Evolutionary conservation across 768 basidiomycete genomes (phyloP).

Genomic region (Krasilnikovozyma curviuscula): DNA sequence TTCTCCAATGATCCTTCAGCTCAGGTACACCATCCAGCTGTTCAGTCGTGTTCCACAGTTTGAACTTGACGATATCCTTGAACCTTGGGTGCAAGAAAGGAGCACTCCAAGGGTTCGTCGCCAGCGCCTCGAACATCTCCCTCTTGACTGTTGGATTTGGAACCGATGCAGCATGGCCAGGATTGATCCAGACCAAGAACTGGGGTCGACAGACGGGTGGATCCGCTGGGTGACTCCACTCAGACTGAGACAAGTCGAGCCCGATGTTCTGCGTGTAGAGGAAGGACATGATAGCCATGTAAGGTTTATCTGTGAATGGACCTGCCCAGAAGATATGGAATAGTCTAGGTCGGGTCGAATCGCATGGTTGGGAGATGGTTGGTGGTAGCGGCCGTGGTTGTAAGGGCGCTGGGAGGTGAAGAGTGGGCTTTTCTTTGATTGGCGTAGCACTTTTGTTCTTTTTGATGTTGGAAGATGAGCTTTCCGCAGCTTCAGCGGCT

Average conservation of each 20-base stretch:
- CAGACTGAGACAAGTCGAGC: constrained; percentile 37
- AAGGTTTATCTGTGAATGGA: constrained; percentile 95
- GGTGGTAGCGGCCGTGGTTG: constrained; percentile 38
- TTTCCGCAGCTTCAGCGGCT: constrained; percentile 16
- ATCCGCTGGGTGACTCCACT: constrained; percentile 33
- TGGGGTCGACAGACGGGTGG: constrained; percentile 56
- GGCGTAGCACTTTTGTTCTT: neutral
- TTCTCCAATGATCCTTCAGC: constrained; percentile 74
- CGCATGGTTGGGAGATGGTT: constrained; percentile 46
- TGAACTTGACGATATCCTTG: constrained; percentile 80
- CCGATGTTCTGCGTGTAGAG: constrained; percentile 88
- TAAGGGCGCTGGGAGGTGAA: constrained; percentile 34
- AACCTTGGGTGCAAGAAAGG: constrained; percentile 88
- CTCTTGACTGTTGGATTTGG: constrained; percentile 61
- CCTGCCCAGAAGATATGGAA: constrained; percentile 99
- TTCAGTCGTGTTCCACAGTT: constrained; percentile 95
- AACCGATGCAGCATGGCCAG: constrained; percentile 78
- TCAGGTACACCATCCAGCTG: constrained; percentile 83
- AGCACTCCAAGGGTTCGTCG: constrained; percentile 70
- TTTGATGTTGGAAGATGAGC: neutral
- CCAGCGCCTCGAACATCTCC: constrained; percentile 69
- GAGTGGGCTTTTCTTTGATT: neutral
- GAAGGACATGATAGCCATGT: constrained; percentile 82
- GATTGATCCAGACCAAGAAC: constrained; percentile 97
- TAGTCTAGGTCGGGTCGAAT: constrained; percentile 61